Base-by-base conservation (phyloP, 441 rosid genomes). In the Dalechampia spathulata region DNA sequence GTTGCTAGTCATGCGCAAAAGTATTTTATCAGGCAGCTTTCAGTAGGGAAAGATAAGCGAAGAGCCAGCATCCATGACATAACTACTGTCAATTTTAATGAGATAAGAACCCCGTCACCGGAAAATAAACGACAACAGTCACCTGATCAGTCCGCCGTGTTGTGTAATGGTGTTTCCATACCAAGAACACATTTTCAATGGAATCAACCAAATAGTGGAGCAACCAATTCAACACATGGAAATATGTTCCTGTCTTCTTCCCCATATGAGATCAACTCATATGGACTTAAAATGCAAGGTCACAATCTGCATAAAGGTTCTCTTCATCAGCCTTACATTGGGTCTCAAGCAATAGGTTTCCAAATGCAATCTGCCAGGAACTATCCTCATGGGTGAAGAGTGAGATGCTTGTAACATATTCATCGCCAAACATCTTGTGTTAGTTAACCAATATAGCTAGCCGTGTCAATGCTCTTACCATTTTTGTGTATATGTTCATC, bases 31-130 rank as follows among this genome's bases (percentile, higher is more conserved):
- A 62, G 98, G 70, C 98, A 92, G 71, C 83, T 74, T 52, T 83
- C 81, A 0, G 95, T 96, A 15, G 94, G 96, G 38, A 88, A 92
- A 66, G 98, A 92, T 64, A 92, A 88, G 82, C 80, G 95, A 65
- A 73, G 98, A 67, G 87, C 98, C 27, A 92, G 98, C 69, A 92
- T 92, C 60, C 98, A 92, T 21, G 98, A 92, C 58, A 92, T 92
- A 71, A 92, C 98, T 1, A 92, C 94, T 0, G 93, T 83, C 55
- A 85, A 77, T 60, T 73, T 88, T 50, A 80, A 63, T 6, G 91
- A 81, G 17, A 23, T 57, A 2, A 72, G 78, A 58, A 74, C 78
- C 40, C 69, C 80, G 46, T 82, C 84, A 0, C 92, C 86, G 2
- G 92, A 82, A 12, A 58, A 58, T 37, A 71, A 76, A 58, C 55